A percentile compares a stretch with the other conserved stretches of the same genome.
Conservation (phyloP, 352 stramenopile species). For the Phytophthora multivora region DNA sequence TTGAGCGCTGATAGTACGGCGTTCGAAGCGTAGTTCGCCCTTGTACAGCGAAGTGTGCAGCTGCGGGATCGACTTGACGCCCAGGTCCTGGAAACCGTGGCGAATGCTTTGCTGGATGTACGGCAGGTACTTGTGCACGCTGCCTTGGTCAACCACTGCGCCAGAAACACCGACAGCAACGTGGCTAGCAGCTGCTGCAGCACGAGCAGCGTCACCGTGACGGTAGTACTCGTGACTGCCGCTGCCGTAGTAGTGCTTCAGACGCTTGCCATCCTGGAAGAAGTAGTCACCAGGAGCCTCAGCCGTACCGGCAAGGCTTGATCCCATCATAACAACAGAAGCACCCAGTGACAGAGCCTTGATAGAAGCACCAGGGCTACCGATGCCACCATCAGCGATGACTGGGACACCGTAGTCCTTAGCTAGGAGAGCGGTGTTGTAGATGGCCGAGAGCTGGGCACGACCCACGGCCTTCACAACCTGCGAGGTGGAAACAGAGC, state of each 20-base stretch:
- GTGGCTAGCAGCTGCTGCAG: conserved; percentile 83
- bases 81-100: conserved; percentile 98
- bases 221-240: conserved; percentile 93
- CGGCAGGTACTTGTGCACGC: conserved; percentile 96
- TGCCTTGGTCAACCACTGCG: conserved; percentile 98
- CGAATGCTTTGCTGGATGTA: conserved; percentile 97
- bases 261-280: conserved; percentile 98
- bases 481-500: conserved; percentile 99
- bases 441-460: conserved; percentile 98
- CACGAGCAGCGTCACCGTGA: conserved; percentile 73
- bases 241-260: conserved; percentile 99
- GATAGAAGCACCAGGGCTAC: conserved; percentile 95
- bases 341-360: conserved; percentile 97
- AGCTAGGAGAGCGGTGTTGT: conserved; percentile 95
- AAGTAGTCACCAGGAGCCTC: conserved; percentile 99
- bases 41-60: conserved; percentile 78
- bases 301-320: conserved; percentile 96
- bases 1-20: conserved; percentile 96
- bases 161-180: conserved; percentile 98
- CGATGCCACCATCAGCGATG: conserved; percentile 98
- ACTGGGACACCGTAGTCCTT: conserved; percentile 96
- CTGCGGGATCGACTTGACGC: conserved; percentile 87
- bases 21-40: conserved; percentile 93
- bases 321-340: conserved; percentile 99
- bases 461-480: conserved; percentile 98